Base-by-base conservation (phyloP, 768 basidiomycete genomes). In the Leucocoprinus leucothites region DNA sequence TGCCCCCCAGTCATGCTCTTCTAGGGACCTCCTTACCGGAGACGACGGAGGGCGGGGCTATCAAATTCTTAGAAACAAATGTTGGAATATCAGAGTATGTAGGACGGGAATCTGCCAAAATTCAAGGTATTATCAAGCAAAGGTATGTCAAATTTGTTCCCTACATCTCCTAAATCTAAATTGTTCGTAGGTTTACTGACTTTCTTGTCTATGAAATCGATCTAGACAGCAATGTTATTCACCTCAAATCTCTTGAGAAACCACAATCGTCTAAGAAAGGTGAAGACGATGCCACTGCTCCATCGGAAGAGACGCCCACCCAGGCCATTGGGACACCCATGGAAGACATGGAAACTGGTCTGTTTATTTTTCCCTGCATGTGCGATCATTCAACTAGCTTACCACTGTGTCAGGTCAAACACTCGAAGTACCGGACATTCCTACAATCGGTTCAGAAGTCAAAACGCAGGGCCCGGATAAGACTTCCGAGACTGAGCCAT, bases 71-170 rank as follows among this genome's bases (percentile, higher is more conserved):
- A 59, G 94, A 97, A 67, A 76, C 78, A 5, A 86, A 96, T 66
- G 94, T 97, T 28, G 94, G 94, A 1, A 95, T 98, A 40, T 88
- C 90, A 3, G 87, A 92, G 66, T 96, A 94, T 67, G 81, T 94
- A 59, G 81, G 82, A 18, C 76, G 76, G 9, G 82, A 82, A 57
- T 80, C 89, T 21, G 79, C 85, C 3, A 82, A 82, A 64, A 85
- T 98, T 60, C 81, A 86, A 49, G 96, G 92, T 3, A 96, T 98
- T 64, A 98, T 98, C 69, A 98, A 98, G 71, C 96, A 98, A 73
- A 80, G 96, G 95, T 94, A 56, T 58, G 80, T 65, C 11, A 18
- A 31, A 40, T 11, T 44, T 48, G 28, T 26, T 56, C 28, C 16
- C 26, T 28, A 46, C n/a, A 36, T 26, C 35, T 44, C 54, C 38